These are phyloP conservation scores for Fusarium sp. DNA, from an alignment of 2,329 filamentous ascomycete genomes.

Conservation along the genomic window DNA sequence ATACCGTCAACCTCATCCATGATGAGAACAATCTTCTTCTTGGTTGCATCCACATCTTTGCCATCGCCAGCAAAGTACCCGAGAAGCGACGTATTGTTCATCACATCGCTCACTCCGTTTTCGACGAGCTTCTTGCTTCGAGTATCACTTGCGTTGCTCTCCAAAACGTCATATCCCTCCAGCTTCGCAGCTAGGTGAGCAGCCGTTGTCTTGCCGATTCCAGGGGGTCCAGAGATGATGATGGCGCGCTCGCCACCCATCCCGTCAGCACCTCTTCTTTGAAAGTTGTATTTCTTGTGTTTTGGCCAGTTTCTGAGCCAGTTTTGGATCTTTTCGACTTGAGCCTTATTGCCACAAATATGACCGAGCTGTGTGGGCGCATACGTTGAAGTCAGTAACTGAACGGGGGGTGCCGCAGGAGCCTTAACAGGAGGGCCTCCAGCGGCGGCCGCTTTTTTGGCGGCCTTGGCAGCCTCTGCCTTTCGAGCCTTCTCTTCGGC, in stretches of 20 bases:
- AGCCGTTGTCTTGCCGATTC: constrained; percentile 97
- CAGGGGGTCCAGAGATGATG: constrained; percentile 93
- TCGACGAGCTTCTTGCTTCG: constrained; percentile 97
- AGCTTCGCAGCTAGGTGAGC: constrained; percentile 93
- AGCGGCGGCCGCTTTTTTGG: constrained; percentile 52
- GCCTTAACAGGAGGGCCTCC: constrained; percentile 44
- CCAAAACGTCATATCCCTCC: constrained; percentile 91
- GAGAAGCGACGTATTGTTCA: constrained; percentile 91
- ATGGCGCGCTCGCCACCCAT: constrained; percentile 86
- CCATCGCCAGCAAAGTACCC: constrained; percentile 90
- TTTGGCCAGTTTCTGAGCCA: constrained; percentile 89
- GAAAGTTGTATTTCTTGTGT: constrained; percentile 82
- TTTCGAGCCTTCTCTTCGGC: constrained; percentile 74
- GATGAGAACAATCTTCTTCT: constrained; percentile 94
- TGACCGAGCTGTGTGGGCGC: constrained; percentile 85
- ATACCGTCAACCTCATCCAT: constrained; percentile 99
- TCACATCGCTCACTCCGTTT: constrained; percentile 83
- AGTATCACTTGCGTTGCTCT: constrained; percentile 95
- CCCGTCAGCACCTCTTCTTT: constrained; percentile 84
- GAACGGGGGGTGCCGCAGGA: constrained; percentile 62
- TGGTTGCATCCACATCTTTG: constrained; percentile 79
- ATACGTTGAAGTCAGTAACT: constrained; percentile 95
- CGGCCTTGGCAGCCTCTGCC: constrained; percentile 61
- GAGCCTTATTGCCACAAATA: constrained; percentile 93
- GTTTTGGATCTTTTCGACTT: constrained; percentile 87